Base-by-base conservation (phyloP, 1,284 basidiomycete genomes). In the Marasmius tenuissimus region DNA sequence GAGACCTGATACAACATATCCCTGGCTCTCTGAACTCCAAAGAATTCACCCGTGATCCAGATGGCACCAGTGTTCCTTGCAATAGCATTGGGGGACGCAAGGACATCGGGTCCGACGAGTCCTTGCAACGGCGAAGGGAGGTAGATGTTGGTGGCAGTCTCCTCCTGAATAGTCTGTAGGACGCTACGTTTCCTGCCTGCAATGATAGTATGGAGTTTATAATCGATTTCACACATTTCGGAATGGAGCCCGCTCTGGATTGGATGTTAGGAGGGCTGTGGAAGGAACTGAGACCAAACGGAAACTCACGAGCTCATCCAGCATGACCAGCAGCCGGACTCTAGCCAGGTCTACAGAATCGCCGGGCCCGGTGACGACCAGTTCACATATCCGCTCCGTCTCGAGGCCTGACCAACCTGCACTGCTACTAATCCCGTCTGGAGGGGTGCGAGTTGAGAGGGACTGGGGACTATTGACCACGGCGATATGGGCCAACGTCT, bases 31-130 rank as follows among this genome's bases (percentile, higher is more conserved):
- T 97, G 94, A 12, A 98, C 96, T 45, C 94, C 93, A 68, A 98
- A 97, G 74, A 96, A 98, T 76, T 98, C 96, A 59, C 97, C 97
- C 0, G 97, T 97, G 69, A 99, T 97, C 91, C 94, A 97, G 62
- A 98, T 91, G 45, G 90, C 80, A 74, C 94, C 95, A 71, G 81
- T 82, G 76, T 87, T 83, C 75, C 80, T 78, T 47, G 75, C 66
- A 33, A 76, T 72, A 37, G 76, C 72, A 58, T 77, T 67, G 20
- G 74, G 62, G 40, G 78, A 70, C 10, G 77, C 69, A 37, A 74
- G 73, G 34, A 79, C 68, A 61, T 91, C 88, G 20, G 86, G 82
- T 22, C 89, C 90, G 53, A 96, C 82, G 20, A 96, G 85, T 53
- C 93, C 94, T 67, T 96, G 92, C 58, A 98, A 81, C 49, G 95